A percentile compares a stretch with the other conserved stretches of the same genome.
Evolutionary conservation across 495 filamentous ascomycete species (phyloP).

Genomic region (Lophiostoma macrostomum): DNA sequence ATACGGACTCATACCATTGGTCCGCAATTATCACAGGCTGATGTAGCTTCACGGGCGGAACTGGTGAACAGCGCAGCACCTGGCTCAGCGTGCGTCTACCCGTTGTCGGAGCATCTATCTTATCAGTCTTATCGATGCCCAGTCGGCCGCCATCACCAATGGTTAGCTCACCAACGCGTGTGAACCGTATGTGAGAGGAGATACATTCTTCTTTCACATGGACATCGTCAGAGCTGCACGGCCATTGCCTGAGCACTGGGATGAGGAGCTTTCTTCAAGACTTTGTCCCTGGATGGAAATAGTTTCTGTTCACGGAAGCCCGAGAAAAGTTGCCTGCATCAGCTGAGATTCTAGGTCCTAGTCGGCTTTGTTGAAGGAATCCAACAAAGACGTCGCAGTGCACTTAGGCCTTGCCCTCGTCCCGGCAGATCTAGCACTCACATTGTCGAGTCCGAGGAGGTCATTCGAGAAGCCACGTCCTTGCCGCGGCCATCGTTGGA

Average conservation of each 20-base stretch:
- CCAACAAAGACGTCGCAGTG: conserved; percentile 17
- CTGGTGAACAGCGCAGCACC: conserved; percentile 4
- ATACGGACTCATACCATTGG: conserved; percentile 16
- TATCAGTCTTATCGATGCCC: conserved; percentile 20
- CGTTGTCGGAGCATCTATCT: conserved; percentile 22
- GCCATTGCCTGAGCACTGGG: background rate
- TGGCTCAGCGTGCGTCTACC: background rate
- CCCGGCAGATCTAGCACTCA: conserved; percentile 12
- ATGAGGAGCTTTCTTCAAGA: conserved; percentile 20
- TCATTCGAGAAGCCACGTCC: conserved; percentile 12
- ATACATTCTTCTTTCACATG: conserved; percentile 5
- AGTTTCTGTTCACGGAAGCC: conserved; percentile 30
- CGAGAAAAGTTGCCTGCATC: conserved; percentile 5
- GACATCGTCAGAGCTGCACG: background rate
- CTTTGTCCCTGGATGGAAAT: conserved; percentile 21
- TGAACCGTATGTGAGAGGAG: background rate
- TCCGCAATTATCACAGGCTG: conserved; percentile 12
- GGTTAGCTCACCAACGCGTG: background rate
- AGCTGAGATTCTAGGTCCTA: conserved; percentile 9
- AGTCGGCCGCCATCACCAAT: conserved; percentile 17
- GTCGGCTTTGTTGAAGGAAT: conserved; percentile 20
- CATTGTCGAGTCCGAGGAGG: conserved; percentile 6
- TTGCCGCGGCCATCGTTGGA: conserved; percentile 1
- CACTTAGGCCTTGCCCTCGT: conserved; percentile 6
- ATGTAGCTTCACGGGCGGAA: conserved; percentile 6